Conservation (phyloP, 495 filamentous ascomycete genomes). For the Pyrenopolyporus hunteri region DNA sequence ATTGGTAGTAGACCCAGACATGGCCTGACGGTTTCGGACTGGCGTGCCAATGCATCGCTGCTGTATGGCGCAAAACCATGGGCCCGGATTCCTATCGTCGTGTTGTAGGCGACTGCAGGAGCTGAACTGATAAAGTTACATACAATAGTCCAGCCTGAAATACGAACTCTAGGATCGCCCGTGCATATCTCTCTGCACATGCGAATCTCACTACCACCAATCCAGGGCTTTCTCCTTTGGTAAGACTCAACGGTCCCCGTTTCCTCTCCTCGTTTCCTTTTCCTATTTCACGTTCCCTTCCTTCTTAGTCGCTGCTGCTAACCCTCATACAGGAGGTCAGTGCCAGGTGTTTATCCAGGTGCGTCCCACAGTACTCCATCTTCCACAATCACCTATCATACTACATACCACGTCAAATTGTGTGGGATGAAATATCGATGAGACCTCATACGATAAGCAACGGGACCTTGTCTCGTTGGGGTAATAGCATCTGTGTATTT, state of each 20-base stretch:
- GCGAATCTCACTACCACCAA: not conserved
- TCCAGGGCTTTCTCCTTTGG: not conserved
- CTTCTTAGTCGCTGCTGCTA: not conserved
- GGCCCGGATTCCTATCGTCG: constrained; percentile 14
- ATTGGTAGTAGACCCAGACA: not conserved
- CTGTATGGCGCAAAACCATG: constrained; percentile 14
- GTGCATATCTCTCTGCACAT: constrained; percentile 19
- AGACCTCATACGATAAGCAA: constrained; percentile 30
- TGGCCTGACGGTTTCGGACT: not conserved
- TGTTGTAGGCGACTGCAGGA: constrained; percentile 8
- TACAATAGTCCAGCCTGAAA: constrained; percentile 2
- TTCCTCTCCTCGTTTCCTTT: not conserved
- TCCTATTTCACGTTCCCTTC: not conserved
- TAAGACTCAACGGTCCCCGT: not conserved
- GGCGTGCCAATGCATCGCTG: constrained; percentile 20
- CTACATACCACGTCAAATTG: not conserved
- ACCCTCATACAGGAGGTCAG: not conserved
- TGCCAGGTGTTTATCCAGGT: too few relatives aligned
- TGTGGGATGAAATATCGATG: constrained; percentile 20
- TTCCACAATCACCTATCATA: too few relatives aligned
- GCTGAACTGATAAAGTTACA: constrained; percentile 9
- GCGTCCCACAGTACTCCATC: too few relatives aligned
- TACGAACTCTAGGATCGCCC: constrained; percentile 22
- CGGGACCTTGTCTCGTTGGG: constrained; percentile 16
- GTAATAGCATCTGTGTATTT: constrained; percentile 4